Evolutionary conservation across 164 flowering plant species (phyloP).

Genomic region (Vitis rotundifolia): DNA sequence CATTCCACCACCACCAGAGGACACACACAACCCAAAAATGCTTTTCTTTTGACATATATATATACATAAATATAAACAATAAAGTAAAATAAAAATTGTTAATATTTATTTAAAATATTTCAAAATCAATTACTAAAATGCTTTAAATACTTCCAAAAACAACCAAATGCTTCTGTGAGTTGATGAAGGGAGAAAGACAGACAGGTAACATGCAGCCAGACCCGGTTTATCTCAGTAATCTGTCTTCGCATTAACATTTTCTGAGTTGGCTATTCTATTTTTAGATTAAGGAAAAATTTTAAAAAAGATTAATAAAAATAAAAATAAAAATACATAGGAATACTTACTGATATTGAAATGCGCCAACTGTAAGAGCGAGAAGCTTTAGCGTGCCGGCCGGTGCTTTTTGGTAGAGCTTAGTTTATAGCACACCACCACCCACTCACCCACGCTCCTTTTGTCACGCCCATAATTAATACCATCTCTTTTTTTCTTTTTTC

Average conservation of each 20-base stretch:
- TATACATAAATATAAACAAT: neutral
- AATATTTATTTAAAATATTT: slow-evolving; percentile 3
- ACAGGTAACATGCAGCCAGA: slow-evolving; percentile 39
- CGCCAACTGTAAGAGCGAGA: no score
- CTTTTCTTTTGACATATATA: slow-evolving; percentile 9
- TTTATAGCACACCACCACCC: no score
- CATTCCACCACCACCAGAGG: slow-evolving; percentile 53
- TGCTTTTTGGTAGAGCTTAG: no score
- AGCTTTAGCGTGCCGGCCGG: no score
- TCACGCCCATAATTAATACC: no score
- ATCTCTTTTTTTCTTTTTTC: no score
- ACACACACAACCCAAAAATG: slow-evolving; percentile 25
- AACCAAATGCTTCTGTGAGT: neutral
- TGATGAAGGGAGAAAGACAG: slow-evolving; percentile 20
- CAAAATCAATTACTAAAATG: neutral
- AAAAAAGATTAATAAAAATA: no score
- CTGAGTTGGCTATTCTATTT: neutral
- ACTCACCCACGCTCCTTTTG: no score
- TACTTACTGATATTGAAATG: no score
- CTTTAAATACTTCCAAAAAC: no score
- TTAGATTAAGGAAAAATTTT: no score
- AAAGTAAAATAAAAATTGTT: neutral
- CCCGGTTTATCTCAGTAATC: slow-evolving; percentile 14
- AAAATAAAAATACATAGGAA: no score
- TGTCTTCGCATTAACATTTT: slow-evolving; percentile 12